A percentile compares a stretch with the other conserved stretches of the same genome.
Evolutionary conservation across 345 rosid genomes (phyloP).

Genomic region (Rubroshorea leprosula): DNA sequence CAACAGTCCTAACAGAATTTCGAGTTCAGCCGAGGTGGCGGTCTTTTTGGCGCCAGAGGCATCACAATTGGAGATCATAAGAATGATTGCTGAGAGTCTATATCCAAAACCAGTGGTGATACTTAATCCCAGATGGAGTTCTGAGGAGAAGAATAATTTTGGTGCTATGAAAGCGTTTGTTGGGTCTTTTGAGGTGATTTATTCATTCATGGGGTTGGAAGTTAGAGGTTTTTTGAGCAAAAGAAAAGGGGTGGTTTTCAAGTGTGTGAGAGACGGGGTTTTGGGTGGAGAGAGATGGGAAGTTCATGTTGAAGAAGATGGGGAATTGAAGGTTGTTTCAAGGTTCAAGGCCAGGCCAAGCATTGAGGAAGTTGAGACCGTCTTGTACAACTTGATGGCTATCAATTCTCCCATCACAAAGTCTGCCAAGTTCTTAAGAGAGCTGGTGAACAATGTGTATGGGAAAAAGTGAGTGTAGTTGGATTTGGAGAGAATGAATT

Average conservation of each 20-base stretch:
- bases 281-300: constrained; percentile 75
- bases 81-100: constrained; percentile 30
- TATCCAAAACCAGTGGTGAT: constrained; percentile 68
- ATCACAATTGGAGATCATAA: constrained; percentile 37
- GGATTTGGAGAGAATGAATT: no score
- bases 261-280: constrained; percentile 77
- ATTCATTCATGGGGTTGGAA: constrained; percentile 72
- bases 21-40: constrained; percentile 53
- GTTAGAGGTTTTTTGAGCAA: constrained; percentile 67
- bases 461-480: constrained; percentile 45
- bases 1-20: constrained; percentile 15
- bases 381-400: constrained; percentile 79
- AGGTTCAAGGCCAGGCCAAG: constrained; percentile 62
- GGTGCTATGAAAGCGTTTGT: constrained; percentile 46
- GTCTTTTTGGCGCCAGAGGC: constrained; percentile 61
- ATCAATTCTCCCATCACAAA: constrained; percentile 81
- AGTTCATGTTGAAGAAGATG: constrained; percentile 65
- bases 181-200: constrained; percentile 67
- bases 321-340: constrained; percentile 59
- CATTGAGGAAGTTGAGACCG: constrained; percentile 70
- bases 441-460: constrained; percentile 64
- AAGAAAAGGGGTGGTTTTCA: constrained; percentile 61
- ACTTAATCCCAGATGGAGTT: constrained; percentile 69
- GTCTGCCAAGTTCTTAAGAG: constrained; percentile 66
- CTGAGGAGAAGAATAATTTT: constrained; percentile 53